phyloP scores from a whole-genome alignment of 2,329 filamentous ascomycete species.

The Neoscytalidium dimidiatum region DNA sequence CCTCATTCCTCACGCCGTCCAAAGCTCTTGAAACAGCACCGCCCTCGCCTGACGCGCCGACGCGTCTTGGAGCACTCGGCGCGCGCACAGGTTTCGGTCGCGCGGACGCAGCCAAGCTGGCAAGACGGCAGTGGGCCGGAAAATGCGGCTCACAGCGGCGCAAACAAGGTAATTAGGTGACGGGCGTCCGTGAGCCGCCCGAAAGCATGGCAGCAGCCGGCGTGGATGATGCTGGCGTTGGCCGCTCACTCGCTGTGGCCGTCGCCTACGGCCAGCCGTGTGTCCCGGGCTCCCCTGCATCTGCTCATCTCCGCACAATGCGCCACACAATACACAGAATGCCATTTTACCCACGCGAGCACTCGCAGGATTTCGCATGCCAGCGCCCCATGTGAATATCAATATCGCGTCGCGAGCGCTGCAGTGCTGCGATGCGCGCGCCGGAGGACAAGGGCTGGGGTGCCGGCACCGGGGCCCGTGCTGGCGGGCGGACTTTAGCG shows the following conservation, averaged over 20 bases:
- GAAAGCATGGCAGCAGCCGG: background rate
- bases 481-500: background rate
- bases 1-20: background rate
- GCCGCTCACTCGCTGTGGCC: background rate
- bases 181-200: constrained; percentile 8
- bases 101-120: background rate
- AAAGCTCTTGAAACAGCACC: background rate
- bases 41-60: background rate
- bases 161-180: constrained; percentile 8
- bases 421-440: background rate
- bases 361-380: background rate
- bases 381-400: too few species aligned
- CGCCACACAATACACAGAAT: background rate
- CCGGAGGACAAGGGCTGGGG: background rate
- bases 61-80: constrained; percentile 4
- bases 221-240: background rate
- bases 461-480: background rate
- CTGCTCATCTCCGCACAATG: background rate
- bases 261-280: background rate
- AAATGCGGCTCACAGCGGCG: background rate
- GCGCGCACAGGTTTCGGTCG: background rate
- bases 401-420: background rate
- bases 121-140: background rate
- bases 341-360: background rate
- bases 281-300: background rate